A percentile compares a stretch with the other conserved stretches of the same genome.
Evolutionary conservation across 768 basidiomycete genomes (phyloP).

Genomic region (Phylloporus arenicola): DNA sequence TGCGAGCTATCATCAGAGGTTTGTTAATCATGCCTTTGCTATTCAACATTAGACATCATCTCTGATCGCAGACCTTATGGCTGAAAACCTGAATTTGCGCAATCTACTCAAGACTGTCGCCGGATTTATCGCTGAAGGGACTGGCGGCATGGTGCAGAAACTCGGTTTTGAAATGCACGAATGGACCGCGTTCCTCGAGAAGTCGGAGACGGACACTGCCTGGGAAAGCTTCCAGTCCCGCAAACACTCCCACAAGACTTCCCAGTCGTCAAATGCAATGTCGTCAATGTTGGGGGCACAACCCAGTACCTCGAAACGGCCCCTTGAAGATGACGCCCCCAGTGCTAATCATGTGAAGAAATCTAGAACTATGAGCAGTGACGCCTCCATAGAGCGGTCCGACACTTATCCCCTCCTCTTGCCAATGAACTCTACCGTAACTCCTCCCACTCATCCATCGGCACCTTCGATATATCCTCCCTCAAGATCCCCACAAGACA

Average conservation of each 20-base stretch:
- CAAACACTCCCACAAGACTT: constrained; percentile 38
- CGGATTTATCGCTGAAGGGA: constrained; percentile 82
- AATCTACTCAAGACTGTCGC: constrained; percentile 71
- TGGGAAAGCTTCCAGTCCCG: constrained; percentile 83
- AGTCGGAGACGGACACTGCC: constrained; percentile 88
- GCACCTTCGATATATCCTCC: constrained; percentile 42
- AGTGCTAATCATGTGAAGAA: constrained; percentile 44
- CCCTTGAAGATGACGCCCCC: constrained; percentile 28
- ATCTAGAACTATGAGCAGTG: constrained; percentile 36
- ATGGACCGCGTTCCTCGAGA: constrained; percentile 78
- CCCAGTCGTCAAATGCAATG: constrained; percentile 26
- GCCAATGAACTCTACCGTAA: constrained; percentile 42
- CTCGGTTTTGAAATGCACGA: constrained; percentile 74
- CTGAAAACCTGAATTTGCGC: constrained; percentile 82
- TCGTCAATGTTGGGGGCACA: constrained; percentile 29
- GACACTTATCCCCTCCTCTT: constrained; percentile 53
- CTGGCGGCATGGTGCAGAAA: constrained; percentile 69
- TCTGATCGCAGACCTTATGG: constrained; percentile 63
- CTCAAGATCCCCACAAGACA: constrained; percentile 42
- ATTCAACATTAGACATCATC: constrained; percentile 3
- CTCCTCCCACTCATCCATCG: constrained; percentile 29
- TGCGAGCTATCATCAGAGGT: constrained; percentile 81
- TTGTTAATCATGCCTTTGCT: constrained; percentile 7
- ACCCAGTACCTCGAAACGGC: constrained; percentile 16
- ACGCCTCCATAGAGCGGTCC: constrained; percentile 37